Evolutionary conservation across 352 stramenopile genomes (phyloP).

Genomic region (Pythium aquatile): DNA sequence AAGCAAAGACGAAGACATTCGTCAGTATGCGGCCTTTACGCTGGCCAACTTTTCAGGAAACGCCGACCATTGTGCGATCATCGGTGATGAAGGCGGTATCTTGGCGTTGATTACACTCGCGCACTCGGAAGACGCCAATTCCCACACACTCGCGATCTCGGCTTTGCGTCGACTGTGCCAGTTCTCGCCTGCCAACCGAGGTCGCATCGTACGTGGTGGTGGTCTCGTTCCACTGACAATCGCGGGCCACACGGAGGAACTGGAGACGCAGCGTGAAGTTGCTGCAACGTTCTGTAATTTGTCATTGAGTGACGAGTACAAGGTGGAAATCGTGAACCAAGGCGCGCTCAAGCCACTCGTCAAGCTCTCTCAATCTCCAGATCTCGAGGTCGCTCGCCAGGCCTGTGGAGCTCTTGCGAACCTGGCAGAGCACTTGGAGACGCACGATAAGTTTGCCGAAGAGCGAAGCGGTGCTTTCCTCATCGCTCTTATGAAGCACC

Average conservation of each 20-base stretch:
- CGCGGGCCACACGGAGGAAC: slow-evolving; percentile 81
- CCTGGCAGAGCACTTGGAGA: slow-evolving; percentile 93
- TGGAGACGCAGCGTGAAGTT: slow-evolving; percentile 95
- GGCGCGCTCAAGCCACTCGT: slow-evolving; percentile 80
- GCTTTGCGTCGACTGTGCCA: slow-evolving; percentile 92
- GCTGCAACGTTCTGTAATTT: slow-evolving; percentile 93
- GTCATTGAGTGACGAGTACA: slow-evolving; percentile 91
- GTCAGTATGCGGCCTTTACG: slow-evolving; percentile 90
- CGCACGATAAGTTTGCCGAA: slow-evolving; percentile 87
- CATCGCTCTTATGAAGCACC: slow-evolving; percentile 82
- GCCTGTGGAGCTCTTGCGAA: slow-evolving; percentile 93
- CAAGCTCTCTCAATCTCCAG: slow-evolving; percentile 82
- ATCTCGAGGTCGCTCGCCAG: slow-evolving; percentile 91
- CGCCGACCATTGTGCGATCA: slow-evolving; percentile 76
- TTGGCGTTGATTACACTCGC: slow-evolving; percentile 89
- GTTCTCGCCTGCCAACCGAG: slow-evolving; percentile 86
- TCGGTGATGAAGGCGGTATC: slow-evolving; percentile 91
- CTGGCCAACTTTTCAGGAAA: slow-evolving; percentile 94
- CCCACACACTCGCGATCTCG: slow-evolving; percentile 91
- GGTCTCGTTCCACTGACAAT: slow-evolving; percentile 84
- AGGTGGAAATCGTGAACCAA: slow-evolving; percentile 86
- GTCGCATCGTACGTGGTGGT: slow-evolving; percentile 81
- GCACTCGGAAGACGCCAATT: slow-evolving; percentile 85
- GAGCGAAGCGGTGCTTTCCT: slow-evolving; percentile 69
- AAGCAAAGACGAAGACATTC: slow-evolving; percentile 73